A percentile compares a stretch with the other conserved stretches of the same genome.
These are phyloP conservation scores for Capsicum rhomboideum DNA, from an alignment of 257 asterid species.

Conservation along the genomic window DNA sequence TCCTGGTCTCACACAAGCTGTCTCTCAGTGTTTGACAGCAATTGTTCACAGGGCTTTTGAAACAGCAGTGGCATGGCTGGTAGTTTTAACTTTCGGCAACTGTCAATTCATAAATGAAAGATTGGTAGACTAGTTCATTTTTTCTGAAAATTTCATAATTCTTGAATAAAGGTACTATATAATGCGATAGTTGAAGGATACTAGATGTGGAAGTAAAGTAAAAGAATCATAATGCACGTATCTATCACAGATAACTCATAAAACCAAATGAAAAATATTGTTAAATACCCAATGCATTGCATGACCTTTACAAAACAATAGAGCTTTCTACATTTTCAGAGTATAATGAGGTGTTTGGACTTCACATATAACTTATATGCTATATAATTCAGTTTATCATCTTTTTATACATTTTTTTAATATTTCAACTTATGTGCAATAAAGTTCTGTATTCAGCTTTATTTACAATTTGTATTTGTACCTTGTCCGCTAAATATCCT, in stretches of 20 bases:
- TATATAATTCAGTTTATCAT: not conserved
- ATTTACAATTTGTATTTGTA: not conserved
- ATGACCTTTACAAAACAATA: not conserved
- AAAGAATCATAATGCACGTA: not conserved
- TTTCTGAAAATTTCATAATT: not conserved
- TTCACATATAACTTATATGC: not conserved
- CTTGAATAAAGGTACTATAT: not conserved
- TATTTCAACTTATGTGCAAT: not conserved
- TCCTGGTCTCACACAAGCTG: constrained; percentile 90
- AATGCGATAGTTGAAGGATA: not conserved
- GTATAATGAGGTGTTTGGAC: not conserved
- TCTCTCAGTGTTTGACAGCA: constrained; percentile 94
- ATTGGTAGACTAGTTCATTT: not conserved
- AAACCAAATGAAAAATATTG: not conserved
- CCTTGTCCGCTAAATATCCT: not conserved
- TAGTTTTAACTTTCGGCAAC: constrained; percentile 16
- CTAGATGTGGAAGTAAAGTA: not conserved
- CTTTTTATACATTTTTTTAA: not conserved
- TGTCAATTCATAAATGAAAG: not conserved
- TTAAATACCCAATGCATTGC: not conserved
- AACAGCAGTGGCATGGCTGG: constrained; percentile 91
- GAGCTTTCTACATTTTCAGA: not conserved
- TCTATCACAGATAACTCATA: not conserved
- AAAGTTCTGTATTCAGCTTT: not conserved
- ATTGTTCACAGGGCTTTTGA: constrained; percentile 89